Base-by-base conservation (phyloP, 2,329 filamentous ascomycete species). In the Xylariomycetidae sp. region DNA sequence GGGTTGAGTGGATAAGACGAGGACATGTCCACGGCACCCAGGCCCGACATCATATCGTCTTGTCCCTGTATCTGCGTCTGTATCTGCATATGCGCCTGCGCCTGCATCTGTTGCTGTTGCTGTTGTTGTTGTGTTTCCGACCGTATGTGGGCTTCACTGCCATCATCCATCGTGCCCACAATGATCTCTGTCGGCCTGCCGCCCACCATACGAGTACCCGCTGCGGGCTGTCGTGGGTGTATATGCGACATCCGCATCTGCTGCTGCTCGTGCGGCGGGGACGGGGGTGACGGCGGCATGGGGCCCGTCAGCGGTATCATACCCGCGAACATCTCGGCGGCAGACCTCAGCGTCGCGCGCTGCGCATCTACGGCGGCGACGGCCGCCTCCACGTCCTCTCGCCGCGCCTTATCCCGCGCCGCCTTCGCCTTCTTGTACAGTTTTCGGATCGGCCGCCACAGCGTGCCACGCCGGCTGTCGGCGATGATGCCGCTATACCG, bases 381-480 rank as follows among this genome's bases (percentile, higher is more conserved):
- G 8, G 8, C 20, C n/a, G 8, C 8, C n/a, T 23, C 8, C n/a
- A 23, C 8, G 8, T 23, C 8, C n/a, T 23, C 8, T 23, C 20
- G 8, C 20, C 20, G 8, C 14, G 8, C 10, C 20, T 13, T 27
- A 4, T 51, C 46, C 25, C 63, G 54, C 6, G 60, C 66, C 4
- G 57, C 58, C 44, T 54, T 63, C 1, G 73, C 73, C 48, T 69
- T 70, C 40, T 63, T 66, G 39, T 71, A 57, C 4, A 77, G 52
- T 48, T 73, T 75, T 45, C 65, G 66, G 17, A 77, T 65, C 2
- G 73, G 73, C 25, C 64, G 58, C 72, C 73, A 77, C 6, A 77
- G 59, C 33, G 66, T 63, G 2, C 72, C 73, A 16, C 61, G 59
- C 30, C 62, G 59, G 5, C 62, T 62, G 40, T 77, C 72, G 4